Percentiles rank a stretch among this genome's conserved stretches.
Evolutionary conservation across 2,329 filamentous ascomycete genomes (phyloP).

Genomic region (Fusarium transvaalense): DNA sequence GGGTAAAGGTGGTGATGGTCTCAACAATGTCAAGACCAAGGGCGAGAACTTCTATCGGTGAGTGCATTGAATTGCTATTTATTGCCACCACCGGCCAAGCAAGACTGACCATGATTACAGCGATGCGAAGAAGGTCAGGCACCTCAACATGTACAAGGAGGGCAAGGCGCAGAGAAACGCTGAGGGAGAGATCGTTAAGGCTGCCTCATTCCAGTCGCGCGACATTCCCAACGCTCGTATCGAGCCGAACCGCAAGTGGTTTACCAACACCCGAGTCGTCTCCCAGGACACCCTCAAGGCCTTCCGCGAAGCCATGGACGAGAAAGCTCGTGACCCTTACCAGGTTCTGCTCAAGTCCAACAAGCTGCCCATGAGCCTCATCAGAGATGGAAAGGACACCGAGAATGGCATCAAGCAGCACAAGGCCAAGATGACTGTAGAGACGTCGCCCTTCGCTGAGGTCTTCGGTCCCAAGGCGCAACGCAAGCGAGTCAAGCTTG

Average conservation of each 20-base stretch:
- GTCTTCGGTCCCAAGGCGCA: slow-evolving; percentile 96
- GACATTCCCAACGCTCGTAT: slow-evolving; percentile 87
- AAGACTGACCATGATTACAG: slow-evolving; percentile 48
- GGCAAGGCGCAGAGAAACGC: slow-evolving; percentile 86
- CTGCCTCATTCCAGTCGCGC: slow-evolving; percentile 84
- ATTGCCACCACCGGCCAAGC: not conserved
- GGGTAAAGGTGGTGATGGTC: slow-evolving; percentile 86
- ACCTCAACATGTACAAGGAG: slow-evolving; percentile 90
- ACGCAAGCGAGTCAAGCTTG: slow-evolving; percentile 90
- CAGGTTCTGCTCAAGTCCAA: slow-evolving; percentile 96
- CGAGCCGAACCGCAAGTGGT: slow-evolving; percentile 98
- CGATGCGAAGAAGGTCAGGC: slow-evolving; percentile 87
- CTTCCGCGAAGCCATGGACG: slow-evolving; percentile 92
- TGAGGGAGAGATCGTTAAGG: slow-evolving; percentile 84
- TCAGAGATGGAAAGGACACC: slow-evolving; percentile 75
- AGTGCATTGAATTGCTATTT: slow-evolving; percentile 39
- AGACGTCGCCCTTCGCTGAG: slow-evolving; percentile 85
- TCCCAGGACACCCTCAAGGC: slow-evolving; percentile 87
- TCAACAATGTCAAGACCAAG: slow-evolving; percentile 92
- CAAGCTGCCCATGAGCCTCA: slow-evolving; percentile 95
- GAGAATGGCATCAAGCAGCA: slow-evolving; percentile 92
- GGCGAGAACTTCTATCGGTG: slow-evolving; percentile 98
- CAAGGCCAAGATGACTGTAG: slow-evolving; percentile 92
- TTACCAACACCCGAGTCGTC: slow-evolving; percentile 91
- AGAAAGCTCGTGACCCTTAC: slow-evolving; percentile 91